Conservation (phyloP, 1,139 yeast species). For the Arxiozyma heterogenica region DNA sequence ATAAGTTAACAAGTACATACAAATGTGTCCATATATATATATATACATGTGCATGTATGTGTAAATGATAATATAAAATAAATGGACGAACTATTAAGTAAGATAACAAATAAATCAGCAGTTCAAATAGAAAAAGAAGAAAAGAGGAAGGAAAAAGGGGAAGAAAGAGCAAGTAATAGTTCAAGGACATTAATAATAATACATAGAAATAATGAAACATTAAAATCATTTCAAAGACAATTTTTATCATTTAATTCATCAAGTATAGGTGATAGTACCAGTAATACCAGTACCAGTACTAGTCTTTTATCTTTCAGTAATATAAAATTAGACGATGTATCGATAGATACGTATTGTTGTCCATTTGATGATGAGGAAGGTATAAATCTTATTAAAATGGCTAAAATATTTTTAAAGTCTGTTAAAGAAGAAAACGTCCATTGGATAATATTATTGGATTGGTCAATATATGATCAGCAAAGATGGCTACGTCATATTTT, state of each 20-base stretch:
- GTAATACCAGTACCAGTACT: background rate
- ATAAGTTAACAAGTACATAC: too few species aligned
- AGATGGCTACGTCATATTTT: conserved; percentile 13
- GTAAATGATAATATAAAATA: background rate
- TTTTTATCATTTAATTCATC: background rate
- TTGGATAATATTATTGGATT: conserved; percentile 18
- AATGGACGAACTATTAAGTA: conserved; percentile 1
- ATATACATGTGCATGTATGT: background rate
- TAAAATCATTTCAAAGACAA: background rate
- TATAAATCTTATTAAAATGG: background rate
- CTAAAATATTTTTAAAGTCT: background rate
- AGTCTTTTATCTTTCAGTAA: background rate
- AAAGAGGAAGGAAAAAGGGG: background rate
- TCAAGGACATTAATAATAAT: background rate
- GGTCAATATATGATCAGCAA: conserved; percentile 14
- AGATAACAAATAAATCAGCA: background rate
- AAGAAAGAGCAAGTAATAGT: background rate
- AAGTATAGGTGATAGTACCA: background rate
- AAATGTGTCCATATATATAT: too few species aligned
- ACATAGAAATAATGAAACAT: background rate
- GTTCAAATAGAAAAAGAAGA: background rate
- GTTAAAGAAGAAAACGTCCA: conserved; percentile 3
- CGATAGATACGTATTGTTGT: background rate
- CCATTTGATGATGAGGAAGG: background rate
- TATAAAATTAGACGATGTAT: background rate